These are phyloP conservation scores for Cladobotryum mycophilum DNA, from an alignment of 2,329 filamentous ascomycete species.

Conservation along the genomic window DNA sequence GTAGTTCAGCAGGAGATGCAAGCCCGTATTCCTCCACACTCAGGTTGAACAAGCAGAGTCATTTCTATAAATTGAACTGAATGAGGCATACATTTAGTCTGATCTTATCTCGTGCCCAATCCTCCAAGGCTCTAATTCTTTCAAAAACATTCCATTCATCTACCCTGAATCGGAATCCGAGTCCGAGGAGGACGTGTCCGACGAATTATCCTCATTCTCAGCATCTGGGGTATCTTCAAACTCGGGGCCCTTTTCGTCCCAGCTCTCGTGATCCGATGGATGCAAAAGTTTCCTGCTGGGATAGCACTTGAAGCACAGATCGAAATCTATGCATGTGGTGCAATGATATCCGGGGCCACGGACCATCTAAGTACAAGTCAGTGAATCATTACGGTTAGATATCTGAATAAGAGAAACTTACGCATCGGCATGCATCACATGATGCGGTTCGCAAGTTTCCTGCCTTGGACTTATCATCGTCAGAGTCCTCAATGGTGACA, in stretches of 20 bases:
- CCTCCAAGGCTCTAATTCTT: not conserved
- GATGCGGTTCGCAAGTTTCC: not conserved
- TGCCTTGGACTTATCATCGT: slow-evolving; percentile 6
- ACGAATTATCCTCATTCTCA: slow-evolving; percentile 1
- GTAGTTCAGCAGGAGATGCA: too few relatives aligned
- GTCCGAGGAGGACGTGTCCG: slow-evolving; percentile 8
- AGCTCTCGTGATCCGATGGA: slow-evolving; percentile 1
- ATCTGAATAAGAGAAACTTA: slow-evolving; percentile 2
- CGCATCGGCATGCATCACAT: slow-evolving; percentile 9
- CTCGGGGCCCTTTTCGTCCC: slow-evolving; percentile 5
- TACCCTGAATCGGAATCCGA: slow-evolving; percentile 9
- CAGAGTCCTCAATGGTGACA: not conserved
- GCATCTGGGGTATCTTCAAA: slow-evolving; percentile 6
- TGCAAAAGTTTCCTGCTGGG: slow-evolving; percentile 1
- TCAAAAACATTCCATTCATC: not conserved
- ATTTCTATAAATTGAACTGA: too few relatives aligned
- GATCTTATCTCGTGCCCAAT: too few relatives aligned
- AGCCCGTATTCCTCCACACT: too few relatives aligned
- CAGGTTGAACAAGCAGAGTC: too few relatives aligned
- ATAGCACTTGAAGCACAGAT: slow-evolving; percentile 11
- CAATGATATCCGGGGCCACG: slow-evolving; percentile 8
- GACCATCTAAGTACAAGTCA: not conserved
- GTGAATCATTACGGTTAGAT: not conserved
- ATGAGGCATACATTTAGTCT: too few relatives aligned
- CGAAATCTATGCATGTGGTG: slow-evolving; percentile 4